A percentile compares a stretch with the other conserved stretches of the same genome.
Conservation (phyloP, 306 rosid species). For the Prunus padus region DNA sequence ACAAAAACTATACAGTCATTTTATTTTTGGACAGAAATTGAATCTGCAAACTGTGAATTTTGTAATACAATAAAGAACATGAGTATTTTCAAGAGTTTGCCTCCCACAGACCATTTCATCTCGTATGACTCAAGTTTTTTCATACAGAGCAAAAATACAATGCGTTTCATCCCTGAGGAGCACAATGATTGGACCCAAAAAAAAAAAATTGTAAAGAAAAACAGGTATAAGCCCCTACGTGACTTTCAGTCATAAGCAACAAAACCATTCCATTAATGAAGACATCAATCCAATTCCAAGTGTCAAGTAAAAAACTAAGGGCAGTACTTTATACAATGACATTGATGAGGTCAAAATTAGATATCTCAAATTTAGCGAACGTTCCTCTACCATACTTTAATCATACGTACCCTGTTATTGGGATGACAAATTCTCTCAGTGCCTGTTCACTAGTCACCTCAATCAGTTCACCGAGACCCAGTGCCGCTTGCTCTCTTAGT, state of each 20-base stretch:
- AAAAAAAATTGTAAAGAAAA: background rate
- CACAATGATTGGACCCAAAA: background rate
- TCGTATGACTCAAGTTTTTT: background rate
- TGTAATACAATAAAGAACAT: background rate
- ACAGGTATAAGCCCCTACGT: background rate
- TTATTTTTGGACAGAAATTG: background rate
- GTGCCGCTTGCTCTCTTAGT: conserved; percentile 93
- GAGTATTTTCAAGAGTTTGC: background rate
- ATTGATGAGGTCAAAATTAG: background rate
- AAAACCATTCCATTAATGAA: background rate
- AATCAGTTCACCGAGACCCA: conserved; percentile 94
- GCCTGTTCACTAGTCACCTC: conserved; percentile 92
- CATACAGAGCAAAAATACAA: background rate
- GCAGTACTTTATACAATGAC: background rate
- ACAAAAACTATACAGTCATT: background rate
- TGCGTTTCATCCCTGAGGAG: background rate
- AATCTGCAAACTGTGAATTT: background rate
- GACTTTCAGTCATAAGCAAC: background rate
- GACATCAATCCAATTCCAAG: background rate
- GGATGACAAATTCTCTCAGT: conserved; percentile 85
- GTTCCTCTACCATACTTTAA: background rate
- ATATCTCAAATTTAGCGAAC: background rate
- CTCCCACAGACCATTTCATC: background rate
- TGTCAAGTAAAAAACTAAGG: background rate
- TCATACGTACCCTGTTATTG: conserved; percentile 79